Percentiles rank a stretch among this genome's conserved stretches.
phyloP scores from a whole-genome alignment of 768 basidiomycete genomes.

The Omphalotus guepiniiformis region DNA sequence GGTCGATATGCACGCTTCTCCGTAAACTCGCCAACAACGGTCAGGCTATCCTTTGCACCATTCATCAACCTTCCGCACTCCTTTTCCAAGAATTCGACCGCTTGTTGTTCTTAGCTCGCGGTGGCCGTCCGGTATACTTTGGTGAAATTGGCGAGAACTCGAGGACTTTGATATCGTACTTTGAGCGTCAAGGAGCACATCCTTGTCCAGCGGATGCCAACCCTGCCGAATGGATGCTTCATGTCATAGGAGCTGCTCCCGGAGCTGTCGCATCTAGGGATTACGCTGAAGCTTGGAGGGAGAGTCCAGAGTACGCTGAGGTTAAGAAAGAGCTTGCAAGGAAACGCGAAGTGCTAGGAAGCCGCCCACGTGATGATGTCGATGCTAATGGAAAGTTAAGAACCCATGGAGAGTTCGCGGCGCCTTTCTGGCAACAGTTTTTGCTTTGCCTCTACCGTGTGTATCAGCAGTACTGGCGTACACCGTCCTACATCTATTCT shows the following conservation, averaged over 20 bases:
- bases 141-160: conserved; percentile 56
- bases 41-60: conserved; percentile 53
- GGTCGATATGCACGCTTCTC: conserved; percentile 45
- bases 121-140: conserved; percentile 54
- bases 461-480: conserved; percentile 24
- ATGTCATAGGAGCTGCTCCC: conserved; percentile 42
- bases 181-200: conserved; percentile 52
- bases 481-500: conserved; percentile 22
- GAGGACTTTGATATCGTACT: conserved; percentile 50
- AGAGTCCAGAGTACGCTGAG: conserved; percentile 31
- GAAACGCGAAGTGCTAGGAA: conserved; percentile 13
- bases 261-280: conserved; percentile 30
- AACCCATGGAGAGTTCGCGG: conserved; percentile 19
- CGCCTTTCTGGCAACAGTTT: conserved; percentile 20
- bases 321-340: conserved; percentile 33
- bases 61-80: conserved; percentile 30
- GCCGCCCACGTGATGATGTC: conserved; percentile 11
- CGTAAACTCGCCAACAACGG: conserved; percentile 50
- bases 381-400: conserved; percentile 9
- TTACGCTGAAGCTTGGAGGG: conserved; percentile 39
- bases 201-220: conserved; percentile 53
- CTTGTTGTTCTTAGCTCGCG: conserved; percentile 42
- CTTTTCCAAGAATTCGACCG: conserved; percentile 53
- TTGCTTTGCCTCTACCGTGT: conserved; percentile 20
- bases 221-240: conserved; percentile 49